A percentile compares a stretch with the other conserved stretches of the same genome.
Conservation (phyloP, 257 asterid genomes). For the Solanum habrochaites region DNA sequence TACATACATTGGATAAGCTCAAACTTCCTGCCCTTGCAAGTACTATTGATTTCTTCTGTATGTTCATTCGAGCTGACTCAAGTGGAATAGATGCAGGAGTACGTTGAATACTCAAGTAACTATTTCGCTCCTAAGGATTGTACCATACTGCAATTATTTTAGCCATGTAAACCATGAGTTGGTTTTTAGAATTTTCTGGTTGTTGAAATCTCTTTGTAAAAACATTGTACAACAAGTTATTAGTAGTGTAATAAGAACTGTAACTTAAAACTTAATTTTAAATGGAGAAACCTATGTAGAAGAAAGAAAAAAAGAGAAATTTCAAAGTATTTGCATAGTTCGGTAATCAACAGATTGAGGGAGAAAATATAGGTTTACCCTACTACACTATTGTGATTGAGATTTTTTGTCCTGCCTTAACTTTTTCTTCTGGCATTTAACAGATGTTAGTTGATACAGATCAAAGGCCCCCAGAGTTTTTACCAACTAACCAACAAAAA, state of each 20-base stretch:
- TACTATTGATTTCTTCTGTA: neutral
- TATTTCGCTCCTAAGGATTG: neutral
- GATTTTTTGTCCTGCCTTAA: neutral
- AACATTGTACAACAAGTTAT: neutral
- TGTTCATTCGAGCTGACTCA: neutral
- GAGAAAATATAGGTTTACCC: neutral
- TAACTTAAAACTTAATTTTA: neutral
- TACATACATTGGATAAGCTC: neutral
- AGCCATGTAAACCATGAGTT: neutral
- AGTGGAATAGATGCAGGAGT: neutral
- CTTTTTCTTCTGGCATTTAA: neutral
- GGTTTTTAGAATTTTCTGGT: neutral
- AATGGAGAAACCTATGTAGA: neutral
- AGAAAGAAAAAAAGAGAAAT: neutral
- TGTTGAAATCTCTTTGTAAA: neutral
- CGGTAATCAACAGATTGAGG: neutral
- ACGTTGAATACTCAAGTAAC: neutral
- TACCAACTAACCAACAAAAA: neutral
- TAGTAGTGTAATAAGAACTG: neutral
- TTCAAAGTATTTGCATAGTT: neutral
- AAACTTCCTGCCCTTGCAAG: neutral
- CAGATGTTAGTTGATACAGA: neutral
- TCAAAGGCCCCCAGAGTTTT: neutral
- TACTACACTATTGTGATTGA: neutral
- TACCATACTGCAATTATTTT: neutral